These are phyloP conservation scores for Boletellus deceptivus DNA, from an alignment of 1,284 basidiomycete species.

Conservation along the genomic window DNA sequence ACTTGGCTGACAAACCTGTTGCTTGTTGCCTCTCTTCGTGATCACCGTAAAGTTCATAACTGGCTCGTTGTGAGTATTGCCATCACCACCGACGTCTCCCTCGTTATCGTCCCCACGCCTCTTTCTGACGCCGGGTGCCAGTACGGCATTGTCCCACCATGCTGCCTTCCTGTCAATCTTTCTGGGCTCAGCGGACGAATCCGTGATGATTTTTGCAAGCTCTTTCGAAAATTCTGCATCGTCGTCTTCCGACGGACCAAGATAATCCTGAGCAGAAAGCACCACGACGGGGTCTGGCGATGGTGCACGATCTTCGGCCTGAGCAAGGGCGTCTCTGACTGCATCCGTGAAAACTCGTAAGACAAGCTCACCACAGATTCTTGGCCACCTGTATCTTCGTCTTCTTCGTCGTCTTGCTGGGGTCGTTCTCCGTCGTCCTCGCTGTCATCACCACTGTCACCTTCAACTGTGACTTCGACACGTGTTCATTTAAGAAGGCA, in stretches of 20 bases:
- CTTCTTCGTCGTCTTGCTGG: conserved; percentile 54
- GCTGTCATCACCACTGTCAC: conserved; percentile 72
- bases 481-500: conserved; percentile 8
- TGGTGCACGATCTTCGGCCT: conserved; percentile 66
- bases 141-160: conserved; percentile 83
- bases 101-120: conserved; percentile 57
- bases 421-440: conserved; percentile 60
- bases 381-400: conserved; percentile 43
- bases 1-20: conserved; percentile 56
- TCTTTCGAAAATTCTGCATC: conserved; percentile 95
- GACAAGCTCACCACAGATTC: conserved; percentile 52
- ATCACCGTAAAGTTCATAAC: conserved; percentile 94
- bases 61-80: conserved; percentile 37
- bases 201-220: conserved; percentile 91
- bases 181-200: conserved; percentile 77
- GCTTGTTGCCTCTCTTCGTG: conserved; percentile 92
- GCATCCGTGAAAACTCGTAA: background rate
- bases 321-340: conserved; percentile 6
- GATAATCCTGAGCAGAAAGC: conserved; percentile 61
- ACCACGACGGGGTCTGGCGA: conserved; percentile 78
- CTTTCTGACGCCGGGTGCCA: conserved; percentile 62
- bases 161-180: conserved; percentile 84
- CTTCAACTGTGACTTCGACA: conserved; percentile 42
- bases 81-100: conserved; percentile 44
- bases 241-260: conserved; percentile 82